Base-by-base conservation (phyloP, 2,329 filamentous ascomycete genomes). In the Tolypocladium endophyticum region DNA sequence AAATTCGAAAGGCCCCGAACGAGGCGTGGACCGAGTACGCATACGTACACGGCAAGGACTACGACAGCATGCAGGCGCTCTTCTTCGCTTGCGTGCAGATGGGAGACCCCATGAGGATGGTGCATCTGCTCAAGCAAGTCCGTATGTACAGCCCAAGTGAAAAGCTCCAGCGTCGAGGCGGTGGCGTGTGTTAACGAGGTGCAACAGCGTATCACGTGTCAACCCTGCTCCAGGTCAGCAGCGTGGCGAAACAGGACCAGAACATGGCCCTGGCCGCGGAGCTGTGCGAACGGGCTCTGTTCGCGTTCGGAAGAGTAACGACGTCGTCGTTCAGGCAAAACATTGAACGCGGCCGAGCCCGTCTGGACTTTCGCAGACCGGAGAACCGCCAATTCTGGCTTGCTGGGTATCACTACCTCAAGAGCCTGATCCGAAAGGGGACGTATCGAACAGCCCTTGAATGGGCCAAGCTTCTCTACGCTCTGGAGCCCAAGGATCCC, bases 321-420 rank as follows among this genome's bases (percentile, higher is more conserved):
- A 87, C 94, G 61, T 93, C 90, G 11, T 85, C 88, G 0, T 99
- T 97, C 71, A 81, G 87, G 9, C 84, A 84, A 59, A 87, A 87
- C 63, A 74, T 99, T 7, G 83, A 88, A 59, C 82, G 87, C 68
- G 94, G 94, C 39, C 86, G 86, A 65, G 92, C 91, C 7, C 83
- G 90, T 20, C 76, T 99, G 12, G 85, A 93, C 68, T 97, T 97
- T 70, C 75, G 81, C 25, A 81, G 90, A 43, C 87, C 88, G 0
- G 92, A 96, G 71, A 97, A 97, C 71, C 83, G 94, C 52, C 93
- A 97, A 72, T 86, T 99, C 64, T 96, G 90, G 87, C 84, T 97
- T 41, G 89, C 91, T 1, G 89, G 87, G 11, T 96, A 92, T 79
- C 86, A 92, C 65, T 97, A 97, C 68, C 87, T 97, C 67, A 85